Base-by-base conservation (phyloP, 2,329 filamentous ascomycete species). In the Juglanconis oblonga region DNA sequence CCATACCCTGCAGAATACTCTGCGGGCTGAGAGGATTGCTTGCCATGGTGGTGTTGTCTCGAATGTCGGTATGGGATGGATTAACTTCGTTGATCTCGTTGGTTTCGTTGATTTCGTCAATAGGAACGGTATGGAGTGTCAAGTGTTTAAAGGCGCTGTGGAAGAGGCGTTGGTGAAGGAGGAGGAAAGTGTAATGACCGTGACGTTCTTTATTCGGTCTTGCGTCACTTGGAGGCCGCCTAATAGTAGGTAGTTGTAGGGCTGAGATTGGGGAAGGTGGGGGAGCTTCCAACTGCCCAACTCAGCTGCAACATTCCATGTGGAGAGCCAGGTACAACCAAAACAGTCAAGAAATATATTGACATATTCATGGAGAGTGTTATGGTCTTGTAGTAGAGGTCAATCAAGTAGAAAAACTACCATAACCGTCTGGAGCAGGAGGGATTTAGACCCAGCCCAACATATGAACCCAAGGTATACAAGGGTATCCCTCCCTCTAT, bases 1-100 rank as follows among this genome's bases (percentile, higher is more conserved):
- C 80, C 84, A 88, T 87, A 66, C 74, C 74, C 67, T 77, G 74
- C 36, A 87, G 73, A 64, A 87, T 72, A 64, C 77, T 76, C 62
- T 76, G 72, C 42, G 76, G 70, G 61, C 72, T 74, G 52, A 81
- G 72, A 5, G 78, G 76, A 56, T 77, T 72, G n/a, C 9, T 42
- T 11, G 54, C 50, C 62, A 64, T 64, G 6, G 32, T 29, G 57
- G 31, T 42, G 9, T 31, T 17, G n/a, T 38, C 24, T 11, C 24
- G 42, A 31, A n/a, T 45, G 35, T 48, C 17, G 17, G 17, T 24
- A 24, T 24, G 17, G 17, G 17, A 24, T 24, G 17, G 2, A 24
- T 48, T 2, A 6, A 31, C 32, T 24, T 4, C 14, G 4, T 29
- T 14, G 5, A 45, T 17, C 13, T 17, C 13, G 17, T 5, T 7